Conservation (phyloP, 768 basidiomycete species). For the Russula olivacea region DNA sequence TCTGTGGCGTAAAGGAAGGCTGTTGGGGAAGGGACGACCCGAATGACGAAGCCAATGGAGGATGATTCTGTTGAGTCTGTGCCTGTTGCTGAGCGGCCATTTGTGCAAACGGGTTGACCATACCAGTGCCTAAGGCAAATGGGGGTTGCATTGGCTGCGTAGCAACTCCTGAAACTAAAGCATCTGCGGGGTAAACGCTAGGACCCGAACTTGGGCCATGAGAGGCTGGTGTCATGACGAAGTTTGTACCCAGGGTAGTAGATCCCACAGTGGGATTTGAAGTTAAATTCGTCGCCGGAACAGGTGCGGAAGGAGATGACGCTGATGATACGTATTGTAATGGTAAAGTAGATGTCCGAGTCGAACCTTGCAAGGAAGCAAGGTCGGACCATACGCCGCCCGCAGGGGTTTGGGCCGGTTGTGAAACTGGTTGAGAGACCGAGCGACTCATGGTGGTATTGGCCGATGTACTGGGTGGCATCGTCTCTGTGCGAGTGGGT, state of each 20-base stretch:
- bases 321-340: slow-evolving; percentile 26
- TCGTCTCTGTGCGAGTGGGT: neutral
- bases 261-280: slow-evolving; percentile 13
- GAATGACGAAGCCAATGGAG: slow-evolving; percentile 11
- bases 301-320: slow-evolving; percentile 20
- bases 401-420: slow-evolving; percentile 14
- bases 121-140: neutral
- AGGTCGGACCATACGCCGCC: slow-evolving; percentile 28
- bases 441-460: slow-evolving; percentile 28
- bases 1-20: slow-evolving; percentile 25
- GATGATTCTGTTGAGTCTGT: slow-evolving; percentile 25
- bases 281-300: slow-evolving; percentile 15
- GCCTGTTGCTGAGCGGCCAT: slow-evolving; percentile 26
- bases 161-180: slow-evolving; percentile 13
- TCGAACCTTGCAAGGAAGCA: slow-evolving; percentile 24
- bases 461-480: neutral
- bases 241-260: slow-evolving; percentile 23
- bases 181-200: slow-evolving; percentile 13
- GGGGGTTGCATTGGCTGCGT: slow-evolving; percentile 5
- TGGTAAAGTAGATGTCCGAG: slow-evolving; percentile 27
- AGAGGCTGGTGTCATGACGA: slow-evolving; percentile 14
- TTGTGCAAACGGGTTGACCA: slow-evolving; percentile 20
- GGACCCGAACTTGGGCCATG: slow-evolving; percentile 16
- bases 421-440: slow-evolving; percentile 34
- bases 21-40: slow-evolving; percentile 30